phyloP scores from a whole-genome alignment of 208 protist genomes.

The Porcisia hertigi region DNA sequence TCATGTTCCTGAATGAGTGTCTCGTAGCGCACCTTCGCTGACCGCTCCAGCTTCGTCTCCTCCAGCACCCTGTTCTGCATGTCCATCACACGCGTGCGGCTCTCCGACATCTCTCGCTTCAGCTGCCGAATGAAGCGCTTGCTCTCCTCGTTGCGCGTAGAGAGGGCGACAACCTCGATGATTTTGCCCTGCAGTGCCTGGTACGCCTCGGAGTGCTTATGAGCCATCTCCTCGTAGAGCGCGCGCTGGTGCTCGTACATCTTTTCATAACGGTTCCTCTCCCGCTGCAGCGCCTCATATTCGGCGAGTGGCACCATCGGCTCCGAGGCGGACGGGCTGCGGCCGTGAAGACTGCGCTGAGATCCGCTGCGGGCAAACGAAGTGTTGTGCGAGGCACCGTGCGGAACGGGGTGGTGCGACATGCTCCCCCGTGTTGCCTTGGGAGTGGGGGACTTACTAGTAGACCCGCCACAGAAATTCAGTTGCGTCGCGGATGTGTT shows the following conservation, averaged over 20 bases:
- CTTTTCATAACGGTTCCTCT: conserved; percentile 80
- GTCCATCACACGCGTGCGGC: conserved; percentile 74
- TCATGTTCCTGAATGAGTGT: conserved; percentile 57
- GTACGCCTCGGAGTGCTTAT: conserved; percentile 77
- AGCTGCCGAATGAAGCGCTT: conserved; percentile 91
- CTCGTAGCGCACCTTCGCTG: conserved; percentile 58
- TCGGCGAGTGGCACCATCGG: conserved; percentile 54
- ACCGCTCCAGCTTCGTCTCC: conserved; percentile 58
- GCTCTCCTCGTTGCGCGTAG: conserved; percentile 86
- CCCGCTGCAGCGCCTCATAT: conserved; percentile 61
- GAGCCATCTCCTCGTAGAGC: conserved; percentile 82
- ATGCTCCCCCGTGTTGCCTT: conserved; percentile 34
- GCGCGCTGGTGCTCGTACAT: conserved; percentile 91
- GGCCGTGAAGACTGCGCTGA: conserved; percentile 10
- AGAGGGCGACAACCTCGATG: conserved; percentile 85
- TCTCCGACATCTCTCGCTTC: conserved; percentile 87
- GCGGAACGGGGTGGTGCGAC: conserved; percentile 13
- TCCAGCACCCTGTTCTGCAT: conserved; percentile 80
- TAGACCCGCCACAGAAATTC: conserved; percentile 26
- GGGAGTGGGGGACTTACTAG: conserved; percentile 55
- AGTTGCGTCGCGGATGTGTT: conserved; percentile 30
- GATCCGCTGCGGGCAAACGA: conserved; percentile 27
- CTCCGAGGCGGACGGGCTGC: conserved; percentile 28
- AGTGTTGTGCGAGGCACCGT: conserved; percentile 25
- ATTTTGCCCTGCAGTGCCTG: conserved; percentile 83